phyloP scores from a whole-genome alignment of 768 basidiomycete species.

The Leccinum sublutescens region DNA sequence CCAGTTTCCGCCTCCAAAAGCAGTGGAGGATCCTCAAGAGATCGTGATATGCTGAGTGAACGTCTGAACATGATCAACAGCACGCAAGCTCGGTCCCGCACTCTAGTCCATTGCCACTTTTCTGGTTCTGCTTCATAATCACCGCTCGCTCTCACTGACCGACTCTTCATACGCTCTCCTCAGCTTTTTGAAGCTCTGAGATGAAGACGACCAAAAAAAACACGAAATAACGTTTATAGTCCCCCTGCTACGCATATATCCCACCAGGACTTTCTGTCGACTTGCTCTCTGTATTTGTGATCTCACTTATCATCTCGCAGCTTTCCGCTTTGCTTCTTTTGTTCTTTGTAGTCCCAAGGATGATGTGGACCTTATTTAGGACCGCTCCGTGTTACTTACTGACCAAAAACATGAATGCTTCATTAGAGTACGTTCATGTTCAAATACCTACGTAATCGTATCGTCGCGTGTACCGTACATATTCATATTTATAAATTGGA shows the following conservation, averaged over 20 bases:
- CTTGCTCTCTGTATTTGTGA: slow-evolving; percentile 2
- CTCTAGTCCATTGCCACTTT: no score
- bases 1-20: slow-evolving; percentile 45
- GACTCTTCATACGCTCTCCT: not conserved
- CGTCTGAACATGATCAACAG: no score
- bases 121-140: no score
- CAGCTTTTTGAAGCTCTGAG: slow-evolving; percentile 8
- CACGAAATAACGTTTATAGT: not conserved
- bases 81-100: no score
- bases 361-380: slow-evolving; percentile 1
- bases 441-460: slow-evolving; percentile 9
- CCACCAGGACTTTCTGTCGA: not conserved
- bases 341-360: not conserved
- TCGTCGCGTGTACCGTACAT: not conserved
- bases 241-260: not conserved
- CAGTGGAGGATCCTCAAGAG: slow-evolving; percentile 42
- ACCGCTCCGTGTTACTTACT: slow-evolving; percentile 1
- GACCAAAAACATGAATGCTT: slow-evolving; percentile 1
- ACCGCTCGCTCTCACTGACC: not conserved
- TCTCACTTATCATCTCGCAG: not conserved
- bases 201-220: not conserved
- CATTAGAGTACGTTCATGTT: slow-evolving; percentile 10
- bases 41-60: slow-evolving; percentile 48
- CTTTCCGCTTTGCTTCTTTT: not conserved
- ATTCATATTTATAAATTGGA: not conserved